Evolutionary conservation across 495 filamentous ascomycete genomes (phyloP), one percentile per base, ranked within the genome.

Genomic region (Penicilliopsis zonata): DNA sequence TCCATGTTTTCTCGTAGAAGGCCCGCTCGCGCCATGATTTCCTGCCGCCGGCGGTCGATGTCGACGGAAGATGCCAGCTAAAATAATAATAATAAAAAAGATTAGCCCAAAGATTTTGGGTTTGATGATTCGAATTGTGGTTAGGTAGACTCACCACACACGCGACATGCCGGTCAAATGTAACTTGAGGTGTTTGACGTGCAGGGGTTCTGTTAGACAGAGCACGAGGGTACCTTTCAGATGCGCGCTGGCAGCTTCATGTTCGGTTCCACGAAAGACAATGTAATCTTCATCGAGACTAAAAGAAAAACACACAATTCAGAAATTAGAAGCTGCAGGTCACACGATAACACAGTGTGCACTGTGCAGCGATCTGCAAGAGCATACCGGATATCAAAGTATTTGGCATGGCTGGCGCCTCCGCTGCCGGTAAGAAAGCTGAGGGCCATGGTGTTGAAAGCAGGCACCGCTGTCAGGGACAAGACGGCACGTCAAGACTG

Each of bases 251-350:
- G 79, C 68, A 19, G 84, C 78, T 48, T 92, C 85, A 39, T 78
- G 63, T 31, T 81, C 74, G 38, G 53, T 65, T 25, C 85, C 85
- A 13, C 82, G 78, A 24, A 93, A 76, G 9, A 90, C 72, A 33
- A 88, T 68, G 24, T 86, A 78, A 38, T 83, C 77, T 37, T 82
- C 73, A 13, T 87, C 80, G 34, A 86, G 70, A 13, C 85, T 92
- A 23, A 23, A 23, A 23, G 22, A 17, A 6, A 24, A 23, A 23
- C 6, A 23, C 6, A 23, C n/a, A 23, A 25, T 33, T 26, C 25
- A n/a, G n/a, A n/a, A n/a, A n/a, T n/a, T n/a, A n/a, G n/a, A n/a
- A n/a, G n/a, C n/a, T n/a, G n/a, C n/a, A n/a, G n/a, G n/a, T n/a
- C n/a, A n/a, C n/a, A n/a, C n/a, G n/a, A n/a, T n/a, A n/a, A n/a